Conservation (phyloP, 176 grass and related monocot genomes). For the Tillandsia fasciculata region DNA sequence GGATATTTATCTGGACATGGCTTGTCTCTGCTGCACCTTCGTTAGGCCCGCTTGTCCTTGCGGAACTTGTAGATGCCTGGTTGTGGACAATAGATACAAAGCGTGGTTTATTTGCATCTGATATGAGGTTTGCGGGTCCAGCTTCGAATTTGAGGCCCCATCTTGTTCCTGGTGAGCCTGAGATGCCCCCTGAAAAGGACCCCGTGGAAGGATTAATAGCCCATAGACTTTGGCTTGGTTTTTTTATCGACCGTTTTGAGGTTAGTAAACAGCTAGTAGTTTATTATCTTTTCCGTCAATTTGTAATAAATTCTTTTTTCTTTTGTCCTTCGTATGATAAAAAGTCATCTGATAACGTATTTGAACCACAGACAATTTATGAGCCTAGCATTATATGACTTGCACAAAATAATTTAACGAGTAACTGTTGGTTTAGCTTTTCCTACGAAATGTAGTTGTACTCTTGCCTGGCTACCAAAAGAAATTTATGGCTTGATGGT, state of each 20-base stretch:
- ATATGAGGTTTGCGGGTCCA: slow-evolving; percentile 90
- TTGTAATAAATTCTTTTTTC: slow-evolving; percentile 2
- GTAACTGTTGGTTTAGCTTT: neutral
- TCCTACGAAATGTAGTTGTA: neutral
- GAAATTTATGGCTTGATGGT: neutral
- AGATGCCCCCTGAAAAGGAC: slow-evolving; percentile 73
- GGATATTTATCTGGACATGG: slow-evolving; percentile 99
- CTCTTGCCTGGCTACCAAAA: neutral
- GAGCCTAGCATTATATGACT: neutral
- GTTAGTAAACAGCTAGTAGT: slow-evolving; percentile 35
- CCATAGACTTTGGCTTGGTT: slow-evolving; percentile 95
- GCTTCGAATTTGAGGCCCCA: slow-evolving; percentile 96
- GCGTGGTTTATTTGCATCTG: slow-evolving; percentile 87
- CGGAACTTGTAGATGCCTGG: slow-evolving; percentile 99
- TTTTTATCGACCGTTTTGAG: slow-evolving; percentile 98
- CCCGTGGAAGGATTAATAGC: slow-evolving; percentile 91
- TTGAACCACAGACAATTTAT: neutral
- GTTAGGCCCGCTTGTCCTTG: slow-evolving; percentile 81
- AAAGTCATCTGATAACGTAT: neutral
- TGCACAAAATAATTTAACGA: neutral
- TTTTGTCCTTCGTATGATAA: slow-evolving; percentile 7
- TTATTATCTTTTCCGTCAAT: slow-evolving; percentile 29
- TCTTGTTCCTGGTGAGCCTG: slow-evolving; percentile 90
- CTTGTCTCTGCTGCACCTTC: slow-evolving; percentile 90
- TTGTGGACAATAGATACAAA: slow-evolving; percentile 99